Evolutionary conservation across 805 yeast genomes (phyloP).

Genomic region (Barnettozyma siamensis): DNA sequence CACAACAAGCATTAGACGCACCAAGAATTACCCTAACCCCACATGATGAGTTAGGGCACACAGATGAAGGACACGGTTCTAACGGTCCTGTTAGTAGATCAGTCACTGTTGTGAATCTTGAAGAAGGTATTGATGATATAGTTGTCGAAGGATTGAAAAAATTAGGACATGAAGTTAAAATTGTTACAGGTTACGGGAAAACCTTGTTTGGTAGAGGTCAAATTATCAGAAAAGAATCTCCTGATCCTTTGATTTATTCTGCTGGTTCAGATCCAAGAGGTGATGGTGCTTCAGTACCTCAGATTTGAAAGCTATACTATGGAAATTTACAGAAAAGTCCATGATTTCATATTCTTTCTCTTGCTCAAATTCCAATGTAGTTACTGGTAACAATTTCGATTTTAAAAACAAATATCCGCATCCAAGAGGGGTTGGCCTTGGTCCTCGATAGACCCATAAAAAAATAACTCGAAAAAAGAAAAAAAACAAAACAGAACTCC

Average conservation of each 20-base stretch:
- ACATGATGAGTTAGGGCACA: conserved; percentile 34
- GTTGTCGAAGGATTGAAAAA: conserved; percentile 40
- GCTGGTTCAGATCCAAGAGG: conserved; percentile 81
- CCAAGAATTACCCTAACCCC: conserved; percentile 67
- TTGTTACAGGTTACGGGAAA: conserved; percentile 38
- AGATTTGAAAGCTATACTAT: no score
- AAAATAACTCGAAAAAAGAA: not conserved
- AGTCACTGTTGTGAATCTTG: conserved; percentile 54
- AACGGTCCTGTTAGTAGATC: conserved; percentile 60
- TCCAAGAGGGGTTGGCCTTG: no score
- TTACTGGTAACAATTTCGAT: no score
- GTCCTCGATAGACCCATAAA: no score
- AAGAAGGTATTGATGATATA: conserved; percentile 51
- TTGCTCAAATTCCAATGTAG: no score
- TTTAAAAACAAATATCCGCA: no score
- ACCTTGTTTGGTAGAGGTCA: conserved; percentile 65
- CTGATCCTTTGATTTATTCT: conserved; percentile 40
- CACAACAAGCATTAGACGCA: conserved; percentile 71
- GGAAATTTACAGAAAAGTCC: no score
- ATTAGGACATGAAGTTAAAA: conserved; percentile 53
- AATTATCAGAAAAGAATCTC: conserved; percentile 50
- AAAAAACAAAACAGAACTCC: conserved; percentile 22
- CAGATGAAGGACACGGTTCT: conserved; percentile 53
- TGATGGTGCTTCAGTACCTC: conserved; percentile 65
- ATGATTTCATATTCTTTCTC: no score